Conservation (phyloP, 495 filamentous ascomycete genomes). For the Lophiostoma macrostomum region DNA sequence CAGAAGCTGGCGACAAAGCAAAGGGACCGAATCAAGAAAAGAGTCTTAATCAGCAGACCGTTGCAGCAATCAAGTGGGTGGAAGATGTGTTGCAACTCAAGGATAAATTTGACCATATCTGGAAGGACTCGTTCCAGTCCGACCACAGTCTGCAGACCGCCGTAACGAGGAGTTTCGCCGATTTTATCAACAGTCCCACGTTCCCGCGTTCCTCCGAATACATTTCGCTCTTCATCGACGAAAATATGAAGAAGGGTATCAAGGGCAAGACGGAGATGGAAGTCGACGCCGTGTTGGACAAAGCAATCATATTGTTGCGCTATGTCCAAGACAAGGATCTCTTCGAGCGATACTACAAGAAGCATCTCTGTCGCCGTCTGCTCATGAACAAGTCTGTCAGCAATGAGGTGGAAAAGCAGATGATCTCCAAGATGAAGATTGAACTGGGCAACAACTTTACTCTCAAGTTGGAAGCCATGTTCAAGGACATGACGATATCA, state of each 20-base stretch:
- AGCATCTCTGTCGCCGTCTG: conserved; percentile 82
- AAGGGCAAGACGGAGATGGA: conserved; percentile 89
- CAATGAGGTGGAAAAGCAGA: conserved; percentile 86
- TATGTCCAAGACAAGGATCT: conserved; percentile 91
- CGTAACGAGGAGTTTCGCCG: conserved; percentile 76
- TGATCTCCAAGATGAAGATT: conserved; percentile 94
- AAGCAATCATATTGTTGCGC: conserved; percentile 80
- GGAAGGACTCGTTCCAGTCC: conserved; percentile 62
- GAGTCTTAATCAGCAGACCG: conserved; percentile 63
- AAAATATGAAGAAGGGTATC: conserved; percentile 90
- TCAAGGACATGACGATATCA: conserved; percentile 91
- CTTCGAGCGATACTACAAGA: conserved; percentile 98
- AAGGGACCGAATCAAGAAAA: conserved; percentile 35
- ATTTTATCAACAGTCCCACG: conserved; percentile 73
- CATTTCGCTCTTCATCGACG: conserved; percentile 95
- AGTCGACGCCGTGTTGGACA: conserved; percentile 82
- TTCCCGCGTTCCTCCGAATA: conserved; percentile 82
- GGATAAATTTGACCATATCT: conserved; percentile 82
- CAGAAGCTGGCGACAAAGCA: conserved; percentile 30
- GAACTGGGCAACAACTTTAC: conserved; percentile 95
- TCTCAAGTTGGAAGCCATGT: conserved; percentile 91
- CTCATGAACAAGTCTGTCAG: conserved; percentile 83
- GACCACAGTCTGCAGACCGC: conserved; percentile 79
- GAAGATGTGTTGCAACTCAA: conserved; percentile 86
- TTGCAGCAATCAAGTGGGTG: conserved; percentile 90